Evolutionary conservation across 257 asterid genomes (phyloP), one percentile per base, ranked within the genome.

Genomic region (Eustoma russellianum): DNA sequence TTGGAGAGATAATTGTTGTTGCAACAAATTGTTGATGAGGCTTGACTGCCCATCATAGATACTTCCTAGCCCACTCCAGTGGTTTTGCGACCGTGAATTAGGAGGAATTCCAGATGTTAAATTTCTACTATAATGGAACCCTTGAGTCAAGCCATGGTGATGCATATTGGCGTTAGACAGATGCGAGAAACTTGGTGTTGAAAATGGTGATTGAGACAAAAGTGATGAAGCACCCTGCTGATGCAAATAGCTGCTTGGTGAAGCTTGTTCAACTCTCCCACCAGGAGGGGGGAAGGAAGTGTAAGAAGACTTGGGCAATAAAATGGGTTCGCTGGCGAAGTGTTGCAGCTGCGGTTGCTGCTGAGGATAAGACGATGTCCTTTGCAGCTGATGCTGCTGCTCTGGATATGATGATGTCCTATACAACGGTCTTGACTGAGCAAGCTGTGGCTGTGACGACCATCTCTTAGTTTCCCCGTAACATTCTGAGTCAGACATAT

Each of bases 271-370:
- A 24, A 86, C 63, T 57, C 75, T 71, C 35, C 68, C 78, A 41
- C 63, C 93, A 35, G 93, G 89, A 55, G 88, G 86, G 57, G 94
- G 94, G 65, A 81, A 78, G 70, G 95, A 90, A 69, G 94, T 73
- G 76, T 74, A 90, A 55, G 93, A 70, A 57, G 94, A 83, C 49
- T 86, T 81, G 15, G 93, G 91, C 64, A 74, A 67, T 53, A 78
- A 59, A 72, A 90, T 83, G 17, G 95, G 97, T 71, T 90, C 98
- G 53, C 97, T 88, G 55, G 76, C 64, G 66, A 69, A 79, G 79
- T 81, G 98, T 49, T 85, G 78, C 60, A 64, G 73, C 46, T 60
- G 81, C 28, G 19, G 74, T 45, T 56, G 77, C 33, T 53, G 71
- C 53, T 70, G 71, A 9, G 62, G 77, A 66, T 86, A 75, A 4